Evolutionary conservation across 768 basidiomycete genomes (phyloP).

Genomic region (Pleurotus tuber-regium): DNA sequence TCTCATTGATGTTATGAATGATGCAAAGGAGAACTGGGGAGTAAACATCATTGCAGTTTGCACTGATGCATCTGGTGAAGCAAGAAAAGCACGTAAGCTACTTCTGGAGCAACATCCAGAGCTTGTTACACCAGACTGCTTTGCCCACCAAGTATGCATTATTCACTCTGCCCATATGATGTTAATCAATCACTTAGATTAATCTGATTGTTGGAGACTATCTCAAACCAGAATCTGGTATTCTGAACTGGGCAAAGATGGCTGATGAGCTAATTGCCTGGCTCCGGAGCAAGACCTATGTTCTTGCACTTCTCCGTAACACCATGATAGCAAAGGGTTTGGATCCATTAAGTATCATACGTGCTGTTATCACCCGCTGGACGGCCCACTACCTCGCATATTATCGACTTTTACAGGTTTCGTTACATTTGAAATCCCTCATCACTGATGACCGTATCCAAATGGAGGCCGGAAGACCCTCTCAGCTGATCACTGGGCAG

Average conservation of each 20-base stretch:
- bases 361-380: conserved; percentile 33
- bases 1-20: conserved; percentile 16
- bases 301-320: conserved; percentile 28
- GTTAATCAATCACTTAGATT: conserved; percentile 21
- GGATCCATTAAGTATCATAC: conserved; percentile 23
- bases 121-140: conserved; percentile 20
- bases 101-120: conserved; percentile 13
- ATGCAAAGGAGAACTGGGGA: conserved; percentile 21
- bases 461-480: not conserved
- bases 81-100: conserved; percentile 14
- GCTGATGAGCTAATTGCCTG: conserved; percentile 38
- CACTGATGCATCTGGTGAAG: conserved; percentile 28
- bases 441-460: conserved; percentile 17
- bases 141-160: conserved; percentile 17
- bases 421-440: conserved; percentile 15
- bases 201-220: conserved; percentile 40
- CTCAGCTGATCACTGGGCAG: conserved; percentile 21
- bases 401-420: conserved; percentile 25
- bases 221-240: conserved; percentile 23
- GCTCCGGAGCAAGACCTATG: conserved; percentile 31
- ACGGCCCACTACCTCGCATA: conserved; percentile 33
- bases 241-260: conserved; percentile 19
- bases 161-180: not conserved
- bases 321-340: conserved; percentile 13
- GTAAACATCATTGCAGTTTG: conserved; percentile 22